These are phyloP conservation scores for Lichtheimia hyalospora DNA, from an alignment of 371 early-diverging fungal genomes.

Conservation along the genomic window DNA sequence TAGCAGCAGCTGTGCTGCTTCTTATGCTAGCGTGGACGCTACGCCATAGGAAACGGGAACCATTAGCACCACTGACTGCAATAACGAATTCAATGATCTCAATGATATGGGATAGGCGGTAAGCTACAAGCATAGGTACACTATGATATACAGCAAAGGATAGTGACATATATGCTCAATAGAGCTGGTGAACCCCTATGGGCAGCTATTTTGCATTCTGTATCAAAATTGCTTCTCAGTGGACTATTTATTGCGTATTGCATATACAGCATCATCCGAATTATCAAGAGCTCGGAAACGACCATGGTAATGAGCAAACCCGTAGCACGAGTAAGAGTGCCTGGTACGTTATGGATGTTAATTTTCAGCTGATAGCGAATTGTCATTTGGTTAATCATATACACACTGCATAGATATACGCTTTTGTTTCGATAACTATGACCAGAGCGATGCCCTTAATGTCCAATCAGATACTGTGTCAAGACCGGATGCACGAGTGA, in stretches of 20 bases:
- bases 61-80: too few species aligned
- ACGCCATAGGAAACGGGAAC: not conserved
- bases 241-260: not conserved
- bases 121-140: not conserved
- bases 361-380: not conserved
- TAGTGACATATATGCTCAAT: not conserved
- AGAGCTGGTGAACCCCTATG: not conserved
- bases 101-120: not conserved
- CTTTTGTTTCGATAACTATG: constrained; percentile 24
- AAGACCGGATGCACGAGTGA: not conserved
- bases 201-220: not conserved
- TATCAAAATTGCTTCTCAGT: not conserved
- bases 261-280: not conserved
- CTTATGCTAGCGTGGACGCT: not conserved
- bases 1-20: not conserved
- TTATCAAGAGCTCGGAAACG: not conserved
- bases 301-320: not conserved
- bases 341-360: not conserved
- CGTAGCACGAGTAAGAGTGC: not conserved
- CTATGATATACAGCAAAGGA: not conserved
- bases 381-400: too few species aligned
- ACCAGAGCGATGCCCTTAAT: not conserved
- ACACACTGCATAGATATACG: constrained; percentile 11
- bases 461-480: not conserved
- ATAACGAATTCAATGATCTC: not conserved